These are phyloP conservation scores for Strigomonas culicis DNA, from an alignment of 208 protist species.

Conservation along the genomic window DNA sequence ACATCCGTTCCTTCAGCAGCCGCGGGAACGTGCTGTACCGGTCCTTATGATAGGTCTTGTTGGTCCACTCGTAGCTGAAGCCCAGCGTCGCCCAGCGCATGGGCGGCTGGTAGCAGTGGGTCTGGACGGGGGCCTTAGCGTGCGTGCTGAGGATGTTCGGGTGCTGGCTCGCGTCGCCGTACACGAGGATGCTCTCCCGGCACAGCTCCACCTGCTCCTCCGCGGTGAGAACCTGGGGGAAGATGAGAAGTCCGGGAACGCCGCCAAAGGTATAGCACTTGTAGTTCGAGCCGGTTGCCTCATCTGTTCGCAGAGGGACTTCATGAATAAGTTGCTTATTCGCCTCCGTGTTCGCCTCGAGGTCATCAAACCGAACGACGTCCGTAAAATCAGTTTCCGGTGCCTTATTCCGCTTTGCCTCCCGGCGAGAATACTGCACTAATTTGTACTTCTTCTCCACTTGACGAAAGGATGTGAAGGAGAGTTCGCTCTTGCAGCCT, in stretches of 20 bases:
- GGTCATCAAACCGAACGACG: slow-evolving; percentile 53
- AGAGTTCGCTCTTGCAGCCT: slow-evolving; percentile 11
- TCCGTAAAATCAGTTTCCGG: slow-evolving; percentile 39
- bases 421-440: slow-evolving; percentile 45
- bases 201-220: slow-evolving; percentile 57
- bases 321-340: slow-evolving; percentile 41
- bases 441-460: slow-evolving; percentile 72
- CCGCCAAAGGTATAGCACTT: slow-evolving; percentile 66
- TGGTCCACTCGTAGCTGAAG: slow-evolving; percentile 87
- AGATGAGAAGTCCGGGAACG: slow-evolving; percentile 68
- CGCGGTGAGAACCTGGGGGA: slow-evolving; percentile 41
- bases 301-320: slow-evolving; percentile 8
- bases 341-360: slow-evolving; percentile 48
- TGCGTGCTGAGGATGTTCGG: slow-evolving; percentile 86
- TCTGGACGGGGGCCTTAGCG: slow-evolving; percentile 42
- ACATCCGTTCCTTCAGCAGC: slow-evolving; percentile 37
- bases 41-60: slow-evolving; percentile 61
- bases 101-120: slow-evolving; percentile 67
- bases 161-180: slow-evolving; percentile 51
- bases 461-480: slow-evolving; percentile 40
- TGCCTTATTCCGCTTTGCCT: slow-evolving; percentile 11
- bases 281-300: background rate
- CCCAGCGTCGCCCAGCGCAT: slow-evolving; percentile 90
- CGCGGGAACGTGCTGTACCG: slow-evolving; percentile 55
- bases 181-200: slow-evolving; percentile 50